A percentile compares a stretch with the other conserved stretches of the same genome.
These are phyloP conservation scores for Mallotus repandus DNA, from an alignment of 441 rosid species.

Conservation along the genomic window DNA sequence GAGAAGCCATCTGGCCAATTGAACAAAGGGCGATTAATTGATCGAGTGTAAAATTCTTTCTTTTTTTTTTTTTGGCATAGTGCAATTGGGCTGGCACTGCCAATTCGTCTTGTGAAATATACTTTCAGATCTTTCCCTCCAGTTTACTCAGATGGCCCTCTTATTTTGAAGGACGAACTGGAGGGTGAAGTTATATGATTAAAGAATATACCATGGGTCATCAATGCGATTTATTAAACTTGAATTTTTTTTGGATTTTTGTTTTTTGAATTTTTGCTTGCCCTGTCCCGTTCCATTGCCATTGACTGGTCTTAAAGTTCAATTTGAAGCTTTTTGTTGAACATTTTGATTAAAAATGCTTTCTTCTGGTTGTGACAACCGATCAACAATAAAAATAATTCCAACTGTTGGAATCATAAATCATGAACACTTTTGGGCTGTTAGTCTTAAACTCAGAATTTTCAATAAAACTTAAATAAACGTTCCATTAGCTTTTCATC, in stretches of 20 bases:
- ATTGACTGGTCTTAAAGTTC: no score
- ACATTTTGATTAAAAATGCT: no score
- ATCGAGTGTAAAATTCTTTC: constrained; percentile 26
- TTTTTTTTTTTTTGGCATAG: constrained; percentile 7
- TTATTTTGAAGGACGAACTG: not conserved
- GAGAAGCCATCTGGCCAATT: constrained; percentile 18
- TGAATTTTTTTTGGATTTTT: not conserved
- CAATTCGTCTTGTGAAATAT: constrained; percentile 22
- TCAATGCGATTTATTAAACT: not conserved
- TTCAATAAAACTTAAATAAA: no score
- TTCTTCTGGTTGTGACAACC: no score
- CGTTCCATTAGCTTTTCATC: no score
- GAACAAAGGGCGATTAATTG: constrained; percentile 18
- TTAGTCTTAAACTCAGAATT: no score
- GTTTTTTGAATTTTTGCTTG: no score
- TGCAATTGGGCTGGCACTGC: constrained; percentile 21
- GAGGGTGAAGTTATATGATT: not conserved
- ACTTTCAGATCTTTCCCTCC: not conserved
- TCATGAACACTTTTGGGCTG: no score
- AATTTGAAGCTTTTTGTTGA: no score
- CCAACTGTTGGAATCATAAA: no score
- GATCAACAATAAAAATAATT: no score
- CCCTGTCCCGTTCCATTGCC: no score
- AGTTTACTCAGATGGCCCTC: not conserved
- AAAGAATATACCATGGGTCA: not conserved